phyloP scores from a whole-genome alignment of 1,284 basidiomycete species.

The Trichosporon coremiiforme region DNA sequence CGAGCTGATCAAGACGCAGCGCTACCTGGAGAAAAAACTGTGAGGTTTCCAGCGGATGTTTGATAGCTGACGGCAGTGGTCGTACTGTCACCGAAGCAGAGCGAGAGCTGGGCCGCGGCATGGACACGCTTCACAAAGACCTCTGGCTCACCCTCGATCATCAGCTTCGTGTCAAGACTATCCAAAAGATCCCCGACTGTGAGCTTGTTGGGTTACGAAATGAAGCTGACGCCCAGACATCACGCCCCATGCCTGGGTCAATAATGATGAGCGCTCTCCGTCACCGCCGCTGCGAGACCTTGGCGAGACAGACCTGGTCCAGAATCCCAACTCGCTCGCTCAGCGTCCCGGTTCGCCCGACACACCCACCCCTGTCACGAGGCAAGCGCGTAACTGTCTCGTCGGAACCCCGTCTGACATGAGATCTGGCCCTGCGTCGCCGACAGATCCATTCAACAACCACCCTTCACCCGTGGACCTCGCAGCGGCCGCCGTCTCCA shows the following conservation, averaged over 20 bases:
- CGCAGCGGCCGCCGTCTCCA: neutral
- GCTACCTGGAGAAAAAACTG: conserved; percentile 14
- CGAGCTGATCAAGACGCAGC: conserved; percentile 1
- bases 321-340: neutral
- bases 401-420: neutral
- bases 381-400: neutral
- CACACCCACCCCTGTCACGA: neutral
- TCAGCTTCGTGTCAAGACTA: conserved; percentile 1
- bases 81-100: neutral
- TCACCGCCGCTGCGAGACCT: neutral
- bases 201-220: too few relatives aligned
- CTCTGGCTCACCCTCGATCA: conserved; percentile 13
- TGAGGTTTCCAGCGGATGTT: neutral
- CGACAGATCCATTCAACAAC: neutral
- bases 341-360: neutral
- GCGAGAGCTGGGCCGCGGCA: neutral
- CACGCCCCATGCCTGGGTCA: neutral
- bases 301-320: neutral
- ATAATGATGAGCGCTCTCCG: neutral
- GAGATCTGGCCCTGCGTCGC: neutral
- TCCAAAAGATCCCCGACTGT: conserved; percentile 8
- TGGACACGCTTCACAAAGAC: neutral
- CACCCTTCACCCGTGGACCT: too few relatives aligned
- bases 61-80: neutral
- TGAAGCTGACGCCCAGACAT: conserved; percentile 5